Evolutionary conservation across 140 eudicot genomes (phyloP).

Genomic region (Erigeron philadelphicus): DNA sequence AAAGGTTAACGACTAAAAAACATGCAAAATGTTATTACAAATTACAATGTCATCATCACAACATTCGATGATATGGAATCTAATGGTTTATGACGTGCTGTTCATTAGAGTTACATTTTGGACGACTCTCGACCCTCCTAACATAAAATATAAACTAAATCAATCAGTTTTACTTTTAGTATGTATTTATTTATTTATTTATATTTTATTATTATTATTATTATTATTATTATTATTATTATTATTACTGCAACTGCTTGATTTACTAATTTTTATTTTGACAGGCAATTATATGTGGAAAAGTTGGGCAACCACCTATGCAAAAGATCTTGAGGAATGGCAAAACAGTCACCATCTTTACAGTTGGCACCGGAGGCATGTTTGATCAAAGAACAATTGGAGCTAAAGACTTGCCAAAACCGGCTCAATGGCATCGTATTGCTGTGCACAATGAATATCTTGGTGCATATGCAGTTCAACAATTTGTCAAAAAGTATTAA

Average conservation of each 20-base stretch:
- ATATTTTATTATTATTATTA: not conserved
- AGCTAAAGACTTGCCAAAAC: conserved; percentile 66
- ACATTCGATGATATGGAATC: not conserved
- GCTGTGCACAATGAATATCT: conserved; percentile 79
- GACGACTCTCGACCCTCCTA: not conserved
- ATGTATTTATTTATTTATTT: not conserved
- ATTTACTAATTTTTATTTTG: not conserved
- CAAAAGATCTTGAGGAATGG: conserved; percentile 95
- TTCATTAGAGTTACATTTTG: not conserved
- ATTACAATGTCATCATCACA: not conserved
- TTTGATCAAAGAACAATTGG: conserved; percentile 68
- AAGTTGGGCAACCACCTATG: conserved; percentile 81
- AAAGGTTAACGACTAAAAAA: not conserved
- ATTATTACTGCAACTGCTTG: not conserved
- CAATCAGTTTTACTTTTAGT: not conserved
- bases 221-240: not conserved
- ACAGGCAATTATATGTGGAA: conserved; percentile 96
- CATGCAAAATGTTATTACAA: not conserved
- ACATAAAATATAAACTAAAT: not conserved
- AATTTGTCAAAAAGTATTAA: conserved; percentile 65
- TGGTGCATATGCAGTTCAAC: conserved; percentile 83
- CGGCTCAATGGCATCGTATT: conserved; percentile 95
- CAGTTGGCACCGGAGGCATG: conserved; percentile 98
- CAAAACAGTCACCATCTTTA: conserved; percentile 69
- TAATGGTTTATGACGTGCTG: not conserved